These are phyloP conservation scores for Prototheca stagnorum DNA, from an alignment of 163 green algal species.

Conservation along the genomic window DNA sequence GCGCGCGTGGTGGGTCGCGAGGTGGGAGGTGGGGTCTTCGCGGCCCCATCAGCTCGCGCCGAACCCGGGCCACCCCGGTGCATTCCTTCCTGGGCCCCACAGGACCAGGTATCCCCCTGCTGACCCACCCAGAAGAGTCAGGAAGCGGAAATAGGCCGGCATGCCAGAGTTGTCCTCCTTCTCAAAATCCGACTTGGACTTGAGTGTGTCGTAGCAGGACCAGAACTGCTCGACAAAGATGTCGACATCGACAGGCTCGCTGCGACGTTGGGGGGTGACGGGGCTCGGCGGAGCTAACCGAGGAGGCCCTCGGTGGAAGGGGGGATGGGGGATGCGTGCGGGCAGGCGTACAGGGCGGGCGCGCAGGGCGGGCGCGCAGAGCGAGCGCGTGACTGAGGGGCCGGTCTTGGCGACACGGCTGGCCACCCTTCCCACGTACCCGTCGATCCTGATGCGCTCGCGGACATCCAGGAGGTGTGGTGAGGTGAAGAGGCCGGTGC, in stretches of 20 bases:
- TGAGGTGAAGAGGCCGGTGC: slow-evolving; percentile 57
- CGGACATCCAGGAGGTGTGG: slow-evolving; percentile 49
- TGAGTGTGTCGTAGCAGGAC: slow-evolving; percentile 41
- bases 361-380: too few species aligned
- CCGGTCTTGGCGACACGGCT: not conserved
- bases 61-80: too few species aligned
- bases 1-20: not conserved
- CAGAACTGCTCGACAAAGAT: slow-evolving; percentile 64
- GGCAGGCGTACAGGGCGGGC: too few species aligned
- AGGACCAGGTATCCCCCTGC: not conserved
- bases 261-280: slow-evolving; percentile 7
- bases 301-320: too few species aligned
- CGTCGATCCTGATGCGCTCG: slow-evolving; percentile 47
- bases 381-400: too few species aligned
- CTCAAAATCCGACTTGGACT: slow-evolving; percentile 18
- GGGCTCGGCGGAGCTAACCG: too few species aligned
- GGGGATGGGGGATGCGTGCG: too few species aligned
- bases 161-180: slow-evolving; percentile 43
- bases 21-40: not conserved
- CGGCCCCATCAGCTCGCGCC: not conserved
- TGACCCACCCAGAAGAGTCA: slow-evolving; percentile 68
- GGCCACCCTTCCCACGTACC: not conserved
- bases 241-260: slow-evolving; percentile 35
- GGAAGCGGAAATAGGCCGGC: slow-evolving; percentile 87
- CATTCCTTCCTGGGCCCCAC: not conserved